Evolutionary conservation across 2,329 filamentous ascomycete genomes (phyloP).

Genomic region (Microsporum audouinii): DNA sequence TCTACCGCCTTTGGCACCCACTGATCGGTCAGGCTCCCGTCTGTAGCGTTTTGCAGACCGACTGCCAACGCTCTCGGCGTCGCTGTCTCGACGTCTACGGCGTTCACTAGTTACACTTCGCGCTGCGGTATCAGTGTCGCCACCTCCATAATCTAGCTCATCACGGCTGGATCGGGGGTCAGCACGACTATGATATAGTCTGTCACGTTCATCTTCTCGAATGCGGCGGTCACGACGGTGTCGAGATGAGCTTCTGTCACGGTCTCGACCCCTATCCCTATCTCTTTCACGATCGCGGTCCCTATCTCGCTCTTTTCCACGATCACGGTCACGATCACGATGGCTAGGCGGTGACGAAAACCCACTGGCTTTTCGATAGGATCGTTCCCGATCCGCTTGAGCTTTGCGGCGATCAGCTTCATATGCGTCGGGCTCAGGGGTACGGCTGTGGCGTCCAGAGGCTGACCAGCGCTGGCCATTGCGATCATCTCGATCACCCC

Average conservation of each 20-base stretch:
- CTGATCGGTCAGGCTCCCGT: conserved; percentile 25
- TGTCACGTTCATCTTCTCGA: conserved; percentile 80
- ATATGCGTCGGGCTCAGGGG: conserved; percentile 86
- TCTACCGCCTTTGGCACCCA: conserved; percentile 20
- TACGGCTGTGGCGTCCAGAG: conserved; percentile 58
- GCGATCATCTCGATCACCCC: conserved; percentile 21
- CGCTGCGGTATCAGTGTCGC: conserved; percentile 35
- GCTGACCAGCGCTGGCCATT: conserved; percentile 28
- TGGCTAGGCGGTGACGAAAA: conserved; percentile 36
- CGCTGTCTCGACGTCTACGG: conserved; percentile 67
- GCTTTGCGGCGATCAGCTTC: conserved; percentile 91
- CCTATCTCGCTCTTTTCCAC: conserved; percentile 12
- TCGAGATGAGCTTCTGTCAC: conserved; percentile 32
- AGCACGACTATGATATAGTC: conserved; percentile 68
- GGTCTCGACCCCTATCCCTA: conserved; percentile 32
- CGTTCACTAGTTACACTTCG: conserved; percentile 50
- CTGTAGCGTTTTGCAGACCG: conserved; percentile 51
- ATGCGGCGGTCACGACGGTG: conserved; percentile 71
- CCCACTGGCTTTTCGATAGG: conserved; percentile 71
- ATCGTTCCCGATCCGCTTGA: conserved; percentile 84
- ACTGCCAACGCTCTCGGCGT: conserved; percentile 50
- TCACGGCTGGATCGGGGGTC: conserved; percentile 71
- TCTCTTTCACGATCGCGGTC: conserved; percentile 25
- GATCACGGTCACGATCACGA: conserved; percentile 19
- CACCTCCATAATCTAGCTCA: conserved; percentile 82